Conservation (phyloP, 225 moss, liverwort and hornwort species). For the Sphagnum contortum region DNA sequence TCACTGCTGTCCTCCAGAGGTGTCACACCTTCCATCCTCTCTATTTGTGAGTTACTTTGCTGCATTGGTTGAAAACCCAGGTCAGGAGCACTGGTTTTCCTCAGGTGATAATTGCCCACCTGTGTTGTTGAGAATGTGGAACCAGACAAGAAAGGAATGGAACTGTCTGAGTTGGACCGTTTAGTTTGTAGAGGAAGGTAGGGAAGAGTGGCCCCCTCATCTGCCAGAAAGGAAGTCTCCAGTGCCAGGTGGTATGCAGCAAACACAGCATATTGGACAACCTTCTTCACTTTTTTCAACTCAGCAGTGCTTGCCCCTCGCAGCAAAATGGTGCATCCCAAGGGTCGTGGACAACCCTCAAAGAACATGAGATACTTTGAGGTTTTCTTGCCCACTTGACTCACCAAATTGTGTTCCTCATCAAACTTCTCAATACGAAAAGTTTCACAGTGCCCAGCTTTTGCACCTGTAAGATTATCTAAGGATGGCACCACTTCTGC, state of each 20-base stretch:
- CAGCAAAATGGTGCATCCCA: constrained; percentile 87
- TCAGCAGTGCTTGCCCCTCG: constrained; percentile 73
- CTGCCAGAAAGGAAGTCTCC: constrained; percentile 83
- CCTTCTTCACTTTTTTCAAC: constrained; percentile 76
- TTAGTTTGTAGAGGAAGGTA: constrained; percentile 29
- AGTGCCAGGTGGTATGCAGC: constrained; percentile 77
- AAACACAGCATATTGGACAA: constrained; percentile 62
- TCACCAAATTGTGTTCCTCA: constrained; percentile 68
- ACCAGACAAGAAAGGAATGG: constrained; percentile 39
- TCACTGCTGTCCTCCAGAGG: constrained; percentile 13
- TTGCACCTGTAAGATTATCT: constrained; percentile 56
- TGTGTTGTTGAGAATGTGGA: constrained; percentile 25
- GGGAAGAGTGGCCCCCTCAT: constrained; percentile 80
- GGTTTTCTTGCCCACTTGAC: constrained; percentile 47
- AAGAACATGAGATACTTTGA: constrained; percentile 78
- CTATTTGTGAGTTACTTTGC: constrained; percentile 11
- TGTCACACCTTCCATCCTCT: constrained; percentile 16
- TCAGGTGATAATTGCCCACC: constrained; percentile 9
- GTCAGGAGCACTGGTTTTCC: constrained; percentile 16
- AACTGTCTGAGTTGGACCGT: constrained; percentile 34
- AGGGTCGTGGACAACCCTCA: constrained; percentile 76
- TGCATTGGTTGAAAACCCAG: constrained; percentile 3
- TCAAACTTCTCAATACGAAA: constrained; percentile 81
- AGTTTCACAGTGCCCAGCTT: constrained; percentile 63
- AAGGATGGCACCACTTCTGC: constrained; percentile 60